A percentile compares a stretch with the other conserved stretches of the same genome.
phyloP scores from a whole-genome alignment of 345 rosid genomes.

The Salix suchowensis region DNA sequence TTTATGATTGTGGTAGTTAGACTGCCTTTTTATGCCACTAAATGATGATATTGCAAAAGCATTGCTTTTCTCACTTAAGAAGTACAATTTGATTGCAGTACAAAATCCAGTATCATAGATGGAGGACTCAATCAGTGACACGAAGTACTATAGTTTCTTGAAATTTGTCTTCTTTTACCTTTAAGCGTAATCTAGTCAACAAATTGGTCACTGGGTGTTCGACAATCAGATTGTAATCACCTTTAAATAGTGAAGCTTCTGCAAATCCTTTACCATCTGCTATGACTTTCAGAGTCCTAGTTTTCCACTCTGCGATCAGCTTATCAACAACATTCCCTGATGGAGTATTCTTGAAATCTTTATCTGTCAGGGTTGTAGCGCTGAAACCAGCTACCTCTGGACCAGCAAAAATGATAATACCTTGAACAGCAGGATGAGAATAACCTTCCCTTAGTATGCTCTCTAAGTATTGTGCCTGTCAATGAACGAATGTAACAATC shows the following conservation, averaged over 20 bases:
- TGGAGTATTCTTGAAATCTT: constrained; percentile 43
- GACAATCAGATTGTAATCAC: constrained; percentile 44
- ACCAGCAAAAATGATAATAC: constrained; percentile 62
- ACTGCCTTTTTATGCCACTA: too few species aligned
- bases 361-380: constrained; percentile 36
- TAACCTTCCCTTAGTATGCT: constrained; percentile 62
- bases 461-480: constrained; percentile 47
- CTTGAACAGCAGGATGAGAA: constrained; percentile 61
- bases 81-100: too few species aligned
- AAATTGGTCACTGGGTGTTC: constrained; percentile 31
- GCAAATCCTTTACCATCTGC: constrained; percentile 24
- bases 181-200: constrained; percentile 21
- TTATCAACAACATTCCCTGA: constrained; percentile 60
- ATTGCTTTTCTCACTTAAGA: too few species aligned
- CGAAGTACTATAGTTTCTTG: constrained; percentile 6
- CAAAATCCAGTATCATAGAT: too few species aligned
- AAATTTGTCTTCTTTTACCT: constrained; percentile 28
- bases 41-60: too few species aligned
- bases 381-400: constrained; percentile 56
- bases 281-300: constrained; percentile 4
- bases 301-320: constrained; percentile 50
- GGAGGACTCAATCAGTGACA: constrained; percentile 3
- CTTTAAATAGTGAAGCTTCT: constrained; percentile 45
- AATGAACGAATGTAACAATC: not conserved
- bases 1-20: too few species aligned